Conservation (phyloP, 306 rosid genomes). For the Adenanthera pavonina region DNA sequence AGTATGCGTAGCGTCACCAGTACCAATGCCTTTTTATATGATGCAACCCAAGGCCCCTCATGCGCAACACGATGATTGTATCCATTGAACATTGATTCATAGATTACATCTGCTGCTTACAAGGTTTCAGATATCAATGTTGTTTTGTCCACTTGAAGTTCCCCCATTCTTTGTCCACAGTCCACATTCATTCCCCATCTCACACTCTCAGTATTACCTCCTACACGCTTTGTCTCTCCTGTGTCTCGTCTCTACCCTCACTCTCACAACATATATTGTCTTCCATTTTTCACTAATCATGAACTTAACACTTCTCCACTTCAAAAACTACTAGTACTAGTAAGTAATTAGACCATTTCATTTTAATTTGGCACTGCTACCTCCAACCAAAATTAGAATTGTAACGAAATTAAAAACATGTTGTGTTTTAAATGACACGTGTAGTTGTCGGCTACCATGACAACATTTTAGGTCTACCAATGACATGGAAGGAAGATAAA, state of each 20-base stretch:
- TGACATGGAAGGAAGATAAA: conserved; percentile 46
- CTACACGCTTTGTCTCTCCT: conserved; percentile 46
- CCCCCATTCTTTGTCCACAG: conserved; percentile 36
- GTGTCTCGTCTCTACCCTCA: conserved; percentile 45
- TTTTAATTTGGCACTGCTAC: background rate
- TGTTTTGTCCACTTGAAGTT: conserved; percentile 40
- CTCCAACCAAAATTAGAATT: background rate
- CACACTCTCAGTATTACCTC: conserved; percentile 2
- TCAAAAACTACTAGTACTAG: background rate
- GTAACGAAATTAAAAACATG: conserved; percentile 5
- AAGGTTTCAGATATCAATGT: conserved; percentile 45
- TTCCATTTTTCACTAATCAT: background rate
- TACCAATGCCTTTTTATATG: conserved; percentile 36
- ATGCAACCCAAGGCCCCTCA: conserved; percentile 46
- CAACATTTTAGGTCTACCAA: conserved; percentile 52
- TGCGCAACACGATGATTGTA: conserved; percentile 57
- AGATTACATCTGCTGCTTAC: conserved; percentile 22
- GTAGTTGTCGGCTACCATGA: conserved; percentile 61
- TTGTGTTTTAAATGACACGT: conserved; percentile 50
- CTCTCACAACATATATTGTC: background rate
- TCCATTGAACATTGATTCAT: conserved; percentile 59
- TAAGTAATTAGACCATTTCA: background rate
- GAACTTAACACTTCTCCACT: too few relatives aligned
- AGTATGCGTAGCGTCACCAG: conserved; percentile 46
- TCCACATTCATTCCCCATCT: conserved; percentile 47